Base-by-base conservation (phyloP, 2,329 filamentous ascomycete species). In the Cladosporium sp. region DNA sequence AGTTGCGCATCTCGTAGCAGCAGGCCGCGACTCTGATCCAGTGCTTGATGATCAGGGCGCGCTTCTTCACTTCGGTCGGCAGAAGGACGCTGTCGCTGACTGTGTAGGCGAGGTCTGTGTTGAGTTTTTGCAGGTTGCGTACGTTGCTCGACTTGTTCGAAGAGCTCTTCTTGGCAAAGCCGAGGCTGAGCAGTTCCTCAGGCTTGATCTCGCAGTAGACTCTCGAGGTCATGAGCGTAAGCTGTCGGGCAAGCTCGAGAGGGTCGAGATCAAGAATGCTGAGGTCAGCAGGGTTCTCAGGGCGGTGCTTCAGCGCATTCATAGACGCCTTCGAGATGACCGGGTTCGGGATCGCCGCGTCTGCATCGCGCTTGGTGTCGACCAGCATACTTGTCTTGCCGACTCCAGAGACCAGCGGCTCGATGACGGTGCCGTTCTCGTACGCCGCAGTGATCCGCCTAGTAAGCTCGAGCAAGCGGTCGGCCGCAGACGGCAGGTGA, bases 11-110 rank as follows among this genome's bases (percentile, higher is more conserved):
- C 64, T 93, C 88, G 4, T 95, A 76, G 59, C 89, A 95, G 63
- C 87, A 88, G 61, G 86, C 80, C 1, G 89, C 89, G 61, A 97
- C 84, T 76, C 97, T 98, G 68, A 96, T 88, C 93, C 93, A 98
- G 62, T 97, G 91, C 74, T 98, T 97, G 73, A 98, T 93, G 49
- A 90, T 82, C 1, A 81, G 74, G 1, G 93, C 92, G 22, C 93
- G 83, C 74, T 92, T 95, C 80, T 97, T 97, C 22, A 86, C 84
- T 67, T 97, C 93, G n/a, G 87, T 80, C 53, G 89, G 80, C 52
- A 88, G 83, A 11, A 98, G 79, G 61, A 98, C 95, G 0, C 88
- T 95, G 66, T 97, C 92, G 0, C 89, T 87, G 9, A 98, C 93
- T 37, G 97, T 75, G 64, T 96, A 93, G 4, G 92, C 90, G 14